Evolutionary conservation across 2,329 filamentous ascomycete species (phyloP), one percentile per base, ranked within the genome.

Genomic region (Lecanosticta acicola): DNA sequence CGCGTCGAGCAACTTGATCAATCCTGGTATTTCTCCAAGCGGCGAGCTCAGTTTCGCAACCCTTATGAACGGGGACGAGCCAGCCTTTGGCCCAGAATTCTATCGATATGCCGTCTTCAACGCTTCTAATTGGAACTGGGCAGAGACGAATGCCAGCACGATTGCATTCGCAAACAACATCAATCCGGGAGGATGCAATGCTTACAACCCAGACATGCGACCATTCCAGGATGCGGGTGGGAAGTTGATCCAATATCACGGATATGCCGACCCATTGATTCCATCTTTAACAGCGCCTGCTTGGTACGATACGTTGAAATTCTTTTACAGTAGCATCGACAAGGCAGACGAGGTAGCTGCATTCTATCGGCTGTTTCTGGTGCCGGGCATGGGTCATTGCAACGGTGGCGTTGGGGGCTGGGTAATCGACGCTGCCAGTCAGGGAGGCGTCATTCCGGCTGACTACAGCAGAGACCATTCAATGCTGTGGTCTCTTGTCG

Each of bases 91-190:
- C 3, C 55, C 75, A 1, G 62, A 74, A 3, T 76, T 71, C 52
- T 73, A 71, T 61, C 65, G 64, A 18, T 75, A 73, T 51, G 73
- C 62, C 4, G 61, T 77, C 38, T 73, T 70, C 62, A 71, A 70
- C 49, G 59, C 72, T 53, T 60, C 47, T 0, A 55, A 38, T 45
- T 75, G 67, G 67, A 62, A 72, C 46, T 62, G 70, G 1, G 48
- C 54, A 0, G 64, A 50, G 0, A 54, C 72, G 16, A 64, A 57
- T 11, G 42, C 60, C 2, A 52, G 56, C 4, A 71, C 74, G 51
- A 70, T 67, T 45, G 59, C 59, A 17, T 55, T 61, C 18, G 63
- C 63, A 1, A 59, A 60, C 8, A 55, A 50, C 9, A 55, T 60
- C 4, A 65, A 71, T 62, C 69, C 34, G 66, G 66, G 63, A 60